Evolutionary conservation across 352 stramenopile species (phyloP).

Genomic region (Globisporangium barbulae): DNA sequence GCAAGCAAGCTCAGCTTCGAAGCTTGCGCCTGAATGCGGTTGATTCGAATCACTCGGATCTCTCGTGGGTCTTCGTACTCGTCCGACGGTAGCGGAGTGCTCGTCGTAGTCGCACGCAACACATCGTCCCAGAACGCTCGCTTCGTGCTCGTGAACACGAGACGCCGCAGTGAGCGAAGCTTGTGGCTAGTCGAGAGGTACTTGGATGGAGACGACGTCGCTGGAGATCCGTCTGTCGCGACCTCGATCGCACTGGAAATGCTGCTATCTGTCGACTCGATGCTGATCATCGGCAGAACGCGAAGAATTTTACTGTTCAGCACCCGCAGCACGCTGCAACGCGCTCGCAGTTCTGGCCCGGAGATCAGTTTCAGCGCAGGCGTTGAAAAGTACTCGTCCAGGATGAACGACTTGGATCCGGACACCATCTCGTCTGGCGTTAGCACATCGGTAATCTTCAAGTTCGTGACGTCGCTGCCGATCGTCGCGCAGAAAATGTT

Average conservation of each 20-base stretch:
- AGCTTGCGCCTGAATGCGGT: constrained; percentile 92
- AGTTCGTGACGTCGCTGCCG: constrained; percentile 80
- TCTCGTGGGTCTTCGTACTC: constrained; percentile 98
- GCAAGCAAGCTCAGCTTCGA: constrained; percentile 86
- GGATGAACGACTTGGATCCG: constrained; percentile 35
- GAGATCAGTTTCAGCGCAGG: constrained; percentile 55
- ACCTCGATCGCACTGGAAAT: constrained; percentile 47
- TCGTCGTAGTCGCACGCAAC: constrained; percentile 93
- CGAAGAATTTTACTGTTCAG: constrained; percentile 90
- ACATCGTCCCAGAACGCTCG: constrained; percentile 92
- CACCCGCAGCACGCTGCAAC: constrained; percentile 90
- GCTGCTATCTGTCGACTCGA: constrained; percentile 59
- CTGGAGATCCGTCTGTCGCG: constrained; percentile 7
- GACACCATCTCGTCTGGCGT: constrained; percentile 27
- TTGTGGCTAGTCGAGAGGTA: constrained; percentile 74
- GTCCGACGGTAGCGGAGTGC: constrained; percentile 95
- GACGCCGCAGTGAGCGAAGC: constrained; percentile 60
- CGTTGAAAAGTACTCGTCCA: constrained; percentile 71
- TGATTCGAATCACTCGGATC: constrained; percentile 97
- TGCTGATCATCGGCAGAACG: constrained; percentile 77
- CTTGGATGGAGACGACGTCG: constrained; percentile 7
- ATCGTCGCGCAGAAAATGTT: constrained; percentile 80
- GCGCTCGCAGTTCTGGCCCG: constrained; percentile 81
- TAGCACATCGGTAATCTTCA: constrained; percentile 63
- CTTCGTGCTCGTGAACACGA: constrained; percentile 92